Evolutionary conservation across 768 basidiomycete species (phyloP), one percentile per base, ranked within the genome.

Genomic region (Tulasnella sp.): DNA sequence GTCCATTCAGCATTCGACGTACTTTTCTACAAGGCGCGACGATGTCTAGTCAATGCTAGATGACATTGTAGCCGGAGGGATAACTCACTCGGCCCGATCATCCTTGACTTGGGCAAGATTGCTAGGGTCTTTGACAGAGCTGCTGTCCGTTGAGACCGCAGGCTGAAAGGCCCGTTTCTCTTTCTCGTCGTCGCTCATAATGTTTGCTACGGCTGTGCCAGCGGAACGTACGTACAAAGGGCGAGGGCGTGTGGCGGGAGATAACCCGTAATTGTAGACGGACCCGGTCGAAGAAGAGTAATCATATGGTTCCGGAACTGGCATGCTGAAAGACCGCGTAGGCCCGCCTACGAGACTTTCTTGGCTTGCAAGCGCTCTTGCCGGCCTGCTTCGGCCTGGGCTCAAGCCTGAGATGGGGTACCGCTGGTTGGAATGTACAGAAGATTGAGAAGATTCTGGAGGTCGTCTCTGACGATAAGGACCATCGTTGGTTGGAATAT

Each of bases 111-210:
- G 52, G 19, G 23, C 5, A 9, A 32, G 34, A 23, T 40, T 40
- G 7, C 34, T 39, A 0, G 37, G 35, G 31, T 54, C 52, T 40
- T 31, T 54, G 15, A 12, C 36, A 9, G 52, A 54, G 52, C 52
- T 54, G 7, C 27, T 40, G 39, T 54, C 52, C 1, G 52, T 40
- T 29, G 25, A 54, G 23, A 40, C 6, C 19, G 37, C 52, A 5
- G 52, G 52, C 29, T 54, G 52, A 29, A 54, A 54, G 17, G 36
- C 25, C 15, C 27, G 25, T n/a, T 54, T 54, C 32, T 54, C 52
- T 15, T 27, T 21, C 32, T 54, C 52, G 21, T 54, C 52, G 39
- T 54, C 52, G 39, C 52, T 54, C 52, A 54, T 54, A 40, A 54
- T 39, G 52, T 54, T 54, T 25, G 42, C 17, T 1, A 36, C 52